A percentile compares a stretch with the other conserved stretches of the same genome.
Conservation (phyloP, 2,329 filamentous ascomycete species). For the Tolypocladium nubicola region DNA sequence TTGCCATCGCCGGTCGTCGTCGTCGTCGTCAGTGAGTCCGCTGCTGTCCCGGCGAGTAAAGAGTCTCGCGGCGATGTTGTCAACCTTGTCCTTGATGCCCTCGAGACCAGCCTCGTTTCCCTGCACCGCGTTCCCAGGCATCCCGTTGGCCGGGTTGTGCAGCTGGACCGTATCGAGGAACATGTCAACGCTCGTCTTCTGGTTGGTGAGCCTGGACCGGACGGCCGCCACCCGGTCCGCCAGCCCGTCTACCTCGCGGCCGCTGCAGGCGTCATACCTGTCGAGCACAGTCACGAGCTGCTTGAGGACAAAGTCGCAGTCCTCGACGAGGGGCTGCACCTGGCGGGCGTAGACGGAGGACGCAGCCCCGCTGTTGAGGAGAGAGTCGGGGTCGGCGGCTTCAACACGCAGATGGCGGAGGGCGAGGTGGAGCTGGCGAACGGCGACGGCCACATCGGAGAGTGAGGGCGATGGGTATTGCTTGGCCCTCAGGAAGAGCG, state of each 20-base stretch:
- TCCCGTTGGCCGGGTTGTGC: constrained; percentile 30
- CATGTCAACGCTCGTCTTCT: constrained; percentile 41
- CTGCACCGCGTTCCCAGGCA: constrained; percentile 19
- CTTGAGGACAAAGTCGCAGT: constrained; percentile 43
- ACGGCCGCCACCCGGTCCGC: constrained; percentile 30
- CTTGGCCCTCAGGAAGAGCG: constrained; percentile 43
- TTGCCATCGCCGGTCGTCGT: constrained; percentile 42
- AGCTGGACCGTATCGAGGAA: constrained; percentile 49
- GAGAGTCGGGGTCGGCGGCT: constrained; percentile 44
- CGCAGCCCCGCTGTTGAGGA: constrained; percentile 32
- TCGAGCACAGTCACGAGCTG: constrained; percentile 43
- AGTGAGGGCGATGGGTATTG: constrained; percentile 31
- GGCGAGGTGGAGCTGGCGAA: constrained; percentile 43
- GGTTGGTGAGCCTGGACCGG: constrained; percentile 35
- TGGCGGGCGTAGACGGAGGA: constrained; percentile 35
- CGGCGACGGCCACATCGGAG: constrained; percentile 38
- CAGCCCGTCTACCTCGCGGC: constrained; percentile 19
- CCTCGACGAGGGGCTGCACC: constrained; percentile 40
- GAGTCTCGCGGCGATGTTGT: constrained; percentile 42
- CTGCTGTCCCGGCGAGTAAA: constrained; percentile 30
- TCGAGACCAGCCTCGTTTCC: constrained; percentile 34
- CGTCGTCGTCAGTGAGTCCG: constrained; percentile 30
- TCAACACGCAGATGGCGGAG: constrained; percentile 49
- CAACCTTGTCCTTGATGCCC: constrained; percentile 49
- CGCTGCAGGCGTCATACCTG: constrained; percentile 26